Percentiles rank a stretch among this genome's conserved stretches.
Conservation (phyloP, 805 yeast species). For the Teunomyces gatunensis region DNA sequence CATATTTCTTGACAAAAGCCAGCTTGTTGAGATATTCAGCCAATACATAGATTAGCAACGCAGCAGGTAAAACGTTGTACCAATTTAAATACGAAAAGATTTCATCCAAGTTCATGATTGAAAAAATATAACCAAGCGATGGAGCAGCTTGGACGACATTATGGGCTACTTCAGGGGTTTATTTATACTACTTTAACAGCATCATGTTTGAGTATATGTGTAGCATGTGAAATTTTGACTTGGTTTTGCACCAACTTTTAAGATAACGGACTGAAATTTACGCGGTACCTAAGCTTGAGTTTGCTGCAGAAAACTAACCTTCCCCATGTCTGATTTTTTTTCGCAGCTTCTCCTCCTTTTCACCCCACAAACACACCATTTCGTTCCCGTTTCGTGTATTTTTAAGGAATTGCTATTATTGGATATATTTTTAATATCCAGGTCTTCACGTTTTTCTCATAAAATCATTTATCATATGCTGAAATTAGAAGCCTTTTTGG, state of each 20-base stretch:
- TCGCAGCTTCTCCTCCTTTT: neutral
- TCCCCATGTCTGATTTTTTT: neutral
- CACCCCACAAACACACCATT: neutral
- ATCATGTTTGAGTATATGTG: neutral
- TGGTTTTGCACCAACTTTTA: neutral
- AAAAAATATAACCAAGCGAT: neutral
- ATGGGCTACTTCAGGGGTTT: neutral
- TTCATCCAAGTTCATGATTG: neutral
- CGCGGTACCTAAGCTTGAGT: neutral
- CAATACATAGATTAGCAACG: constrained; percentile 6
- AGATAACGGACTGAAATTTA: neutral
- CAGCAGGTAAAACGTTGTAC: constrained; percentile 11
- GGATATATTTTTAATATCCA: neutral
- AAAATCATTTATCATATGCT: neutral
- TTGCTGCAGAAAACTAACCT: neutral
- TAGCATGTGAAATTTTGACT: neutral
- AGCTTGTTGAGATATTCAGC: constrained; percentile 5
- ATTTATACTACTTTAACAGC: neutral
- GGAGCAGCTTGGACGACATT: neutral
- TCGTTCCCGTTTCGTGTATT: neutral
- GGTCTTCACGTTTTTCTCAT: neutral
- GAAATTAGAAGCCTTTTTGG: neutral
- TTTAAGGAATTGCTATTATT: neutral
- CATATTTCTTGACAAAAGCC: constrained; percentile 10
- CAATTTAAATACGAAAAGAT: constrained; percentile 5